Conservation (phyloP, 2,329 filamentous ascomycete species). For the Trichocomaceae sp. region DNA sequence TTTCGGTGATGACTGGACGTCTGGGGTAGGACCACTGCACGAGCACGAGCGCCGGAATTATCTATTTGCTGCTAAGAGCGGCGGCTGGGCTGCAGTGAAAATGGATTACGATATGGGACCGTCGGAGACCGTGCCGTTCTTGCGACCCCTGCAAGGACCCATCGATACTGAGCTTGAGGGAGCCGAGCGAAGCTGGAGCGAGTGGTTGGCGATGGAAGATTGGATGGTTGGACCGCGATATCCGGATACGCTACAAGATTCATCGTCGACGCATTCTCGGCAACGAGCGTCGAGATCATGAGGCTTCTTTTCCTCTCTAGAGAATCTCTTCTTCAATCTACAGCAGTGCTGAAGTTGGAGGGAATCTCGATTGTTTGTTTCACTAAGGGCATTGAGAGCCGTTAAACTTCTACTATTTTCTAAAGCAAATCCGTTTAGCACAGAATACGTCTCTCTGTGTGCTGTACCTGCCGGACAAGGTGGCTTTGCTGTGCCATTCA, state of each 20-base stretch:
- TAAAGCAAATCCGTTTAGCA: neutral
- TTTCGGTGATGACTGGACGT: constrained; percentile 87
- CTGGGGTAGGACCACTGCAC: constrained; percentile 73
- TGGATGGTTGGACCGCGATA: constrained; percentile 92
- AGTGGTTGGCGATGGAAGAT: constrained; percentile 95
- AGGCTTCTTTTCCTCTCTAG: neutral
- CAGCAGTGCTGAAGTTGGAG: neutral
- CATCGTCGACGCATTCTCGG: constrained; percentile 30
- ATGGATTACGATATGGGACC: constrained; percentile 80
- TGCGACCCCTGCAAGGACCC: constrained; percentile 72
- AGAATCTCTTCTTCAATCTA: neutral
- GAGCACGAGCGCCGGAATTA: constrained; percentile 91
- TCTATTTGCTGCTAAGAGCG: constrained; percentile 88
- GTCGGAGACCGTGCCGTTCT: constrained; percentile 77
- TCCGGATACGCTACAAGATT: constrained; percentile 44
- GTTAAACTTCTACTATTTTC: neutral
- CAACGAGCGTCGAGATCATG: constrained; percentile 27
- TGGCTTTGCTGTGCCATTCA: neutral
- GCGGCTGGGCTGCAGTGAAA: constrained; percentile 84
- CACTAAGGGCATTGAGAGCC: neutral
- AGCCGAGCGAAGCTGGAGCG: constrained; percentile 82
- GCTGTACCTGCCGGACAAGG: neutral
- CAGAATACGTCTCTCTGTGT: neutral
- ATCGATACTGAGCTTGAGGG: constrained; percentile 72
- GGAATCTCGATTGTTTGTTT: neutral